Percentiles rank a stretch among this genome's conserved stretches.
Evolutionary conservation across 2,329 filamentous ascomycete genomes (phyloP).

Genomic region (Didymosphaeria variabile): DNA sequence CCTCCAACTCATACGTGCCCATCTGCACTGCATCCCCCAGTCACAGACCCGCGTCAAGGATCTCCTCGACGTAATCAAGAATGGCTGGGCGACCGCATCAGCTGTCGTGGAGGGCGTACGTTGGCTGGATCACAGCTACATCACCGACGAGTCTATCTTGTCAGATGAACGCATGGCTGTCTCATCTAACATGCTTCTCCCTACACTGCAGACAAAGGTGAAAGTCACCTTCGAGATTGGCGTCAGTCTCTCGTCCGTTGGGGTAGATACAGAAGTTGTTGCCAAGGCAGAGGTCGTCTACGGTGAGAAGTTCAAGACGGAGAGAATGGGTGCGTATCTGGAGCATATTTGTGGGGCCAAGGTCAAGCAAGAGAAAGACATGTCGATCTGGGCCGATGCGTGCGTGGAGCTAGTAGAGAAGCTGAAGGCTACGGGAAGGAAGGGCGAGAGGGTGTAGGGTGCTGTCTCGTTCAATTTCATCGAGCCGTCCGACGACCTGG

Average conservation of each 20-base stretch:
- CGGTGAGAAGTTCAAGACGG: constrained; percentile 78
- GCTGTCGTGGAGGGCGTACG: constrained; percentile 68
- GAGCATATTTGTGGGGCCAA: constrained; percentile 58
- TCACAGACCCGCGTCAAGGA: constrained; percentile 64
- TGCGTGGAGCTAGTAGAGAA: constrained; percentile 55
- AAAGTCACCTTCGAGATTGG: constrained; percentile 67
- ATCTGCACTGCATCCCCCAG: constrained; percentile 70
- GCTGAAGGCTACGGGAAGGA: constrained; percentile 56
- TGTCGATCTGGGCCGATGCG: constrained; percentile 54
- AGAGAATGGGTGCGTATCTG: constrained; percentile 78
- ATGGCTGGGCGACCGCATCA: constrained; percentile 72
- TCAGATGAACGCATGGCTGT: constrained; percentile 72
- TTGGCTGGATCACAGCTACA: constrained; percentile 69
- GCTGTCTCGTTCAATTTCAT: background rate
- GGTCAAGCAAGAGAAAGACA: constrained; percentile 37
- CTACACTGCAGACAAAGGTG: constrained; percentile 73
- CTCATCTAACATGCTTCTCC: constrained; percentile 69
- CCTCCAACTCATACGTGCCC: constrained; percentile 74
- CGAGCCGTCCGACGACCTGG: constrained; percentile 16
- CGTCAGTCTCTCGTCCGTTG: constrained; percentile 53
- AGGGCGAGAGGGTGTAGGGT: constrained; percentile 48
- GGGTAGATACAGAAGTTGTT: constrained; percentile 63
- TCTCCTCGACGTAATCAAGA: constrained; percentile 68
- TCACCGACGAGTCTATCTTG: constrained; percentile 69
- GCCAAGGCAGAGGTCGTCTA: constrained; percentile 73